Percentiles rank a stretch among this genome's conserved stretches.
Evolutionary conservation across 2,329 filamentous ascomycete genomes (phyloP).

Genomic region (Ceratocystis huliohia): DNA sequence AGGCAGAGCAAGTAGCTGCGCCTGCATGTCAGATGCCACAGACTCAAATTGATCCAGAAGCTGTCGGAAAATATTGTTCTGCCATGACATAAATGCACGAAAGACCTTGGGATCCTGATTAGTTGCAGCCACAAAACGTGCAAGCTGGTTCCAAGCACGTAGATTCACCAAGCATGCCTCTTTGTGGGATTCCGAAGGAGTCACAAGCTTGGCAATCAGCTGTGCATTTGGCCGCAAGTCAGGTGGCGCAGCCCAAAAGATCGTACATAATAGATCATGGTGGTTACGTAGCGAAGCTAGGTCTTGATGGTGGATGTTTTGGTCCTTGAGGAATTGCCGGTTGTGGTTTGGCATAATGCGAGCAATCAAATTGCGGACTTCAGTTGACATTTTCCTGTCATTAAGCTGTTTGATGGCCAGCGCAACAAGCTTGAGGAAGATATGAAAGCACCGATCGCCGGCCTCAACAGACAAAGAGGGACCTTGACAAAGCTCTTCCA

Average conservation of each 20-base stretch:
- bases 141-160: slow-evolving; percentile 49
- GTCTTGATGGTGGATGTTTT: slow-evolving; percentile 46
- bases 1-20: slow-evolving; percentile 40
- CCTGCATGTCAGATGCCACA: slow-evolving; percentile 42
- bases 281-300: slow-evolving; percentile 54
- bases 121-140: slow-evolving; percentile 43
- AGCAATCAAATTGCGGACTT: slow-evolving; percentile 48
- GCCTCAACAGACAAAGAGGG: slow-evolving; percentile 39
- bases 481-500: slow-evolving; percentile 38
- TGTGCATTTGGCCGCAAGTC: slow-evolving; percentile 41
- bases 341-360: slow-evolving; percentile 54
- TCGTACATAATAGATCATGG: slow-evolving; percentile 52
- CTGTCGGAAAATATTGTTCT: slow-evolving; percentile 44
- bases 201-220: slow-evolving; percentile 47
- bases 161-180: slow-evolving; percentile 53
- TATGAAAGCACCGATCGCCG: slow-evolving; percentile 52
- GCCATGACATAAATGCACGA: slow-evolving; percentile 36
- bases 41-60: slow-evolving; percentile 46
- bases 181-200: slow-evolving; percentile 49
- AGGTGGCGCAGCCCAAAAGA: slow-evolving; percentile 51
- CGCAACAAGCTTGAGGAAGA: slow-evolving; percentile 52
- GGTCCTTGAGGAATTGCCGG: slow-evolving; percentile 50
- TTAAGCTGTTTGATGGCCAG: slow-evolving; percentile 42
- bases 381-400: slow-evolving; percentile 36
- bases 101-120: slow-evolving; percentile 36